Base-by-base conservation (phyloP, 108 stramenopile genomes). In the Parmales sp. region DNA sequence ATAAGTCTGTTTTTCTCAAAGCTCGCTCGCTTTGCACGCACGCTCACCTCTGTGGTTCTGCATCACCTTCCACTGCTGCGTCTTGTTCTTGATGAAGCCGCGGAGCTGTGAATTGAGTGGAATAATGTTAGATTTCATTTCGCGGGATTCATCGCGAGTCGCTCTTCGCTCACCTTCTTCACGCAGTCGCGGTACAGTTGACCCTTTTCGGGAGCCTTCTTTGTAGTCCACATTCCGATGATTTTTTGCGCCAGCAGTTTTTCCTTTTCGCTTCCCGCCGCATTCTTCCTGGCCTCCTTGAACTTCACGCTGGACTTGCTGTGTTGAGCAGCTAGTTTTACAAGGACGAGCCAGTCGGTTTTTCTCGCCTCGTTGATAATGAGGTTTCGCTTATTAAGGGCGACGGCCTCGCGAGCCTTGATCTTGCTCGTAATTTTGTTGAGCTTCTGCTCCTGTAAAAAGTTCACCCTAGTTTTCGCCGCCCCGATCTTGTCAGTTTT, bases 1-100 rank as follows among this genome's bases (percentile, higher is more conserved):
- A n/a, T n/a, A n/a, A n/a, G n/a, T n/a, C n/a, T n/a, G n/a, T n/a
- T n/a, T n/a, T n/a, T n/a, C n/a, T n/a, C n/a, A n/a, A n/a, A n/a
- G n/a, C n/a, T n/a, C n/a, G n/a, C n/a, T n/a, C n/a, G n/a, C n/a
- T n/a, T n/a, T n/a, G n/a, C n/a, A n/a, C n/a, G n/a, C n/a, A n/a
- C n/a, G n/a, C n/a, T n/a, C n/a, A n/a, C n/a, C n/a, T 16, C 54
- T 28, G 4, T 11, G 13, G 6, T 60, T 60, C 54, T 60, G 54
- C 11, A 34, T 34, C n/a, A 18, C 36, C 54, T 60, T 60, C 54
- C 54, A 60, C 28, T 31, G 54, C n/a, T 11, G 18, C 4, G 54
- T 60, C 20, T 60, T 60, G 54, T 34, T 60, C 54, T 60, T 28
- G 26, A 60, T 60, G 54, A 60, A 60, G 26, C 26, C 20, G 31